phyloP scores from a whole-genome alignment of 192 early-diverging fungal species.

The Backusella luteola region DNA sequence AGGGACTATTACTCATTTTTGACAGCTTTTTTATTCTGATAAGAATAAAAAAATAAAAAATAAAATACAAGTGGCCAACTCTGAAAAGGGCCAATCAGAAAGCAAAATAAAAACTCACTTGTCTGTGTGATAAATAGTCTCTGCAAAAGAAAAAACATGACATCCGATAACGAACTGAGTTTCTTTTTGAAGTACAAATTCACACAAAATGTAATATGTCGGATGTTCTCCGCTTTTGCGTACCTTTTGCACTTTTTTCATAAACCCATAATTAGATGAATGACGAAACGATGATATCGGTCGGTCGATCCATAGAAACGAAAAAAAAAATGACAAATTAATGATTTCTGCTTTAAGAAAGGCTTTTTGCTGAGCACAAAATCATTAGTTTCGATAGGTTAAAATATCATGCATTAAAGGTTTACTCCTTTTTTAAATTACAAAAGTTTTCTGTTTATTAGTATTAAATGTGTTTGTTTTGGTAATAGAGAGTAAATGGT shows the following conservation, averaged over 20 bases:
- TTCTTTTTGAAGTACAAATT: too few relatives aligned
- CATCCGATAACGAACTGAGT: too few relatives aligned
- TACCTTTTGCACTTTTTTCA: background rate
- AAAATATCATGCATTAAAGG: background rate
- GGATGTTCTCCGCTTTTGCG: background rate
- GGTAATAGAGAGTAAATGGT: background rate
- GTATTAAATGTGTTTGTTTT: background rate
- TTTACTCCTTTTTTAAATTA: background rate
- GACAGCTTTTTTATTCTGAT: background rate
- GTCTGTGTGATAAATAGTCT: too few relatives aligned
- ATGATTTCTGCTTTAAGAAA: background rate
- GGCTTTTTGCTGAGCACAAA: background rate
- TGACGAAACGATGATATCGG: background rate
- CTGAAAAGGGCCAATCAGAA: background rate
- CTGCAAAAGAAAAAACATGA: too few relatives aligned
- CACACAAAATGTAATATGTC: background rate
- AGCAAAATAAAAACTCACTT: background rate
- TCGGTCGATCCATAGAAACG: background rate
- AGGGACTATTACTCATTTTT: slow-evolving; percentile 6
- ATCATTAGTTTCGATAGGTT: background rate
- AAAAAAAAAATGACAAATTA: background rate
- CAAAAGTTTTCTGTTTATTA: background rate
- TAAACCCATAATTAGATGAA: background rate
- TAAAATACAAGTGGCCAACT: background rate
- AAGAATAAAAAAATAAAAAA: background rate